Evolutionary conservation across 139 green algal genomes (phyloP).

Genomic region (Mesotaenium endlicherianum): DNA sequence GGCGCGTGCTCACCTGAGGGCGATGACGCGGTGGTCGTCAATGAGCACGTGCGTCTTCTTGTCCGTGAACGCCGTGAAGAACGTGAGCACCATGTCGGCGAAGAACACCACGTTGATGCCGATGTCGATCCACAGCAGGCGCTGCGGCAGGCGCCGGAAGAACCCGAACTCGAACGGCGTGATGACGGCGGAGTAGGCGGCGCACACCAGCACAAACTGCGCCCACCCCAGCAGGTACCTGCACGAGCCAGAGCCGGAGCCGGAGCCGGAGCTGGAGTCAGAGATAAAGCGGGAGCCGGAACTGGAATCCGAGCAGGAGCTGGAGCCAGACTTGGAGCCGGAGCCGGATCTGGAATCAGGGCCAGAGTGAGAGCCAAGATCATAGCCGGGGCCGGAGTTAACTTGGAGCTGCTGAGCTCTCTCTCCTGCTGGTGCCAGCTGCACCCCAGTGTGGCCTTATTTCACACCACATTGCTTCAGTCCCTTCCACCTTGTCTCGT

Average conservation of each 20-base stretch:
- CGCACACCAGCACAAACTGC: conserved; percentile 20
- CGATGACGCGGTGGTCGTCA: conserved; percentile 21
- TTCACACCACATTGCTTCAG: too few species aligned
- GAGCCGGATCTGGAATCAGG: too few species aligned
- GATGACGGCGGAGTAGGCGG: conserved; percentile 15
- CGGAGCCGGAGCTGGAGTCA: too few species aligned
- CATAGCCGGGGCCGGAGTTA: neutral
- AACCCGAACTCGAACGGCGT: conserved; percentile 40
- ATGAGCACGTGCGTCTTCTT: conserved; percentile 20
- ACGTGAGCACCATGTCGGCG: conserved; percentile 21
- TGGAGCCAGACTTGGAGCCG: too few species aligned
- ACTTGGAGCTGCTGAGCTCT: neutral
- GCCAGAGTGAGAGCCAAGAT: neutral
- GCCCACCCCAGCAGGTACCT: conserved; percentile 17
- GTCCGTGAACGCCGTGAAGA: conserved; percentile 37
- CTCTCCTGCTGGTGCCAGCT: neutral
- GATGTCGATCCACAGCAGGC: conserved; percentile 22
- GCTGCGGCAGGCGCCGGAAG: neutral
- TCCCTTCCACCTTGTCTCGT: too few species aligned
- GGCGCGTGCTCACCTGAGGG: conserved; percentile 25
- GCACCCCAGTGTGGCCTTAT: neutral
- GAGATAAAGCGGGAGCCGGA: neutral
- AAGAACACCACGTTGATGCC: conserved; percentile 37
- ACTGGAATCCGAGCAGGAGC: neutral
- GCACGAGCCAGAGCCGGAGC: neutral